A percentile compares a stretch with the other conserved stretches of the same genome.
These are phyloP conservation scores for Colletotrichum echinochloae DNA, from an alignment of 2,329 filamentous ascomycete species.

Conservation along the genomic window DNA sequence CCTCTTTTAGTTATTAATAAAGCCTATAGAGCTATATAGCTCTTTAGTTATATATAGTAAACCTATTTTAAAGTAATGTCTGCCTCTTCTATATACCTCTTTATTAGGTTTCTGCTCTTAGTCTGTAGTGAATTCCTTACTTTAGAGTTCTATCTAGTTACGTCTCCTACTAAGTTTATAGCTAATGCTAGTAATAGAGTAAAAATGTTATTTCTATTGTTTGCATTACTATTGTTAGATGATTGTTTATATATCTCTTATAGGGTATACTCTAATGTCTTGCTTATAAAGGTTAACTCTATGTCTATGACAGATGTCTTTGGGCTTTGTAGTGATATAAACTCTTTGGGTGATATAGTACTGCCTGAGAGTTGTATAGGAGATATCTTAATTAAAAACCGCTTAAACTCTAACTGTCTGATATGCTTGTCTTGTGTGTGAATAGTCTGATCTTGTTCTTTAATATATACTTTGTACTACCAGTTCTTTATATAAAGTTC, in stretches of 20 bases:
- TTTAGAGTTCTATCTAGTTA: neutral
- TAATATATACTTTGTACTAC: neutral
- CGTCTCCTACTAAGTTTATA: conserved; percentile 5
- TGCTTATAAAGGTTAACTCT: neutral
- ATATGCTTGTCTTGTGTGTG: conserved; percentile 9
- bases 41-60: neutral
- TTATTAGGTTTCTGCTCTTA: neutral
- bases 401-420: neutral
- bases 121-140: neutral
- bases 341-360: conserved; percentile 4
- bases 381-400: conserved; percentile 7
- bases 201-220: neutral
- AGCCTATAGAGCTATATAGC: neutral
- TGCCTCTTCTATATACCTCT: conserved; percentile 8
- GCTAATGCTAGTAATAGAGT: conserved; percentile 7
- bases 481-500: conserved; percentile 4
- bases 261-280: neutral
- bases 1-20: neutral
- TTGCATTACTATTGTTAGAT: neutral
- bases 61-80: conserved; percentile 1
- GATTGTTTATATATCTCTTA: neutral
- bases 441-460: conserved; percentile 16
- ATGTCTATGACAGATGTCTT: conserved; percentile 3
- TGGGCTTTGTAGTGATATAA: conserved; percentile 6
- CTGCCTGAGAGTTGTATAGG: conserved; percentile 9